Evolutionary conservation across 2,329 filamentous ascomycete genomes (phyloP).

Genomic region (Trichoderma sp.): DNA sequence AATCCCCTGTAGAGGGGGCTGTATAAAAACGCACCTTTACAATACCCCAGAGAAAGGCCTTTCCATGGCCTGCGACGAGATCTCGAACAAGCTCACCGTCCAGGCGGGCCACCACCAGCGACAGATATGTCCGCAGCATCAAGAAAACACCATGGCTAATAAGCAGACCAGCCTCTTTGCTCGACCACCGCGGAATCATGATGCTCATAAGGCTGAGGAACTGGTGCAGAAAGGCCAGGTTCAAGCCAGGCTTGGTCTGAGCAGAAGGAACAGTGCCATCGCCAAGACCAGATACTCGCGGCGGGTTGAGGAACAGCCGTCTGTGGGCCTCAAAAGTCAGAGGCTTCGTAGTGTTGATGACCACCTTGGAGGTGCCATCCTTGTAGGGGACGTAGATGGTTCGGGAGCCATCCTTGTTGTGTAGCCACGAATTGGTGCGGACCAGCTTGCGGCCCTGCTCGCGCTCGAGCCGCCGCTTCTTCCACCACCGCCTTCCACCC

Average conservation of each 20-base stretch:
- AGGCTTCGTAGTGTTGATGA: conserved; percentile 83
- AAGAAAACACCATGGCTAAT: conserved; percentile 87
- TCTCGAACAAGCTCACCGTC: conserved; percentile 97
- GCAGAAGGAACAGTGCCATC: conserved; percentile 77
- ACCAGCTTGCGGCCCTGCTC: conserved; percentile 80
- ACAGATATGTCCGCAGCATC: conserved; percentile 89
- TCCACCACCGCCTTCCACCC: conserved; percentile 76
- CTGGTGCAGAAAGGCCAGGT: conserved; percentile 93
- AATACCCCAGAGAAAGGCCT: conserved; percentile 82
- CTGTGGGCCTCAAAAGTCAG: conserved; percentile 96
- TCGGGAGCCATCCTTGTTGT: conserved; percentile 90
- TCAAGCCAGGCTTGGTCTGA: conserved; percentile 89
- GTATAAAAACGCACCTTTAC: conserved; percentile 56
- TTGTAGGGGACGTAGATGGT: conserved; percentile 95
- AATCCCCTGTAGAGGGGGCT: neutral
- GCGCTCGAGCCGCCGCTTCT: conserved; percentile 67
- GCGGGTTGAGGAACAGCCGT: conserved; percentile 86
- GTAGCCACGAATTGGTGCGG: conserved; percentile 85
- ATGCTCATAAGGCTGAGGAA: conserved; percentile 95
- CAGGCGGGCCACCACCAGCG: conserved; percentile 83
- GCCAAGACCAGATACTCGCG: conserved; percentile 72
- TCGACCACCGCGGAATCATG: conserved; percentile 93
- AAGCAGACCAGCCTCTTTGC: conserved; percentile 89
- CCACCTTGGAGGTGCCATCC: conserved; percentile 82
- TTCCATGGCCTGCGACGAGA: conserved; percentile 90